Conservation (phyloP, 306 rosid species). For the Trifolium fragiferum region DNA sequence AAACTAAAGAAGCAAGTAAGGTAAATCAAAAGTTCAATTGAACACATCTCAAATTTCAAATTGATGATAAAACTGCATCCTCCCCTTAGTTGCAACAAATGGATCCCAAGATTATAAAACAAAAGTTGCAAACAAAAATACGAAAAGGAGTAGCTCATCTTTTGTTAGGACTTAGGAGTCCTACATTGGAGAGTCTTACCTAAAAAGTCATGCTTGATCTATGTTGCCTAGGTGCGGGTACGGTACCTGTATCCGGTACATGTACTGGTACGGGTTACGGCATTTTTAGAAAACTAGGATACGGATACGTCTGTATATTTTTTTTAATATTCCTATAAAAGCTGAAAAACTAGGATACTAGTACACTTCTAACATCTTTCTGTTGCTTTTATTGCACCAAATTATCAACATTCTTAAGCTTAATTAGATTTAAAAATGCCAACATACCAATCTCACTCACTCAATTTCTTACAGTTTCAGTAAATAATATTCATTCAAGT, state of each 20-base stretch:
- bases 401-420: slow-evolving; percentile 21
- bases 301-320: no score
- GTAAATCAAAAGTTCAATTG: slow-evolving; percentile 4
- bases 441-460: background rate
- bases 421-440: background rate
- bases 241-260: no score
- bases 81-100: slow-evolving; percentile 1
- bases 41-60: background rate
- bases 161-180: background rate
- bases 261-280: no score
- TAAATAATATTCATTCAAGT: slow-evolving; percentile 1
- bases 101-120: slow-evolving; percentile 2
- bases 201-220: background rate
- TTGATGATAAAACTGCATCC: slow-evolving; percentile 18
- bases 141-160: slow-evolving; percentile 24
- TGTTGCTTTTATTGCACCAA: background rate
- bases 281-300: no score
- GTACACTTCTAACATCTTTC: background rate
- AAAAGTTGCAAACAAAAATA: slow-evolving; percentile 4
- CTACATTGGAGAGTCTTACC: background rate
- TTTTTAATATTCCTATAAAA: no score
- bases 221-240: no score
- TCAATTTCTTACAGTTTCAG: background rate
- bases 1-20: slow-evolving; percentile 32
- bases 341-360: no score